Base-by-base conservation (phyloP, 2,329 filamentous ascomycete species). In the Cercospora sesami region DNA sequence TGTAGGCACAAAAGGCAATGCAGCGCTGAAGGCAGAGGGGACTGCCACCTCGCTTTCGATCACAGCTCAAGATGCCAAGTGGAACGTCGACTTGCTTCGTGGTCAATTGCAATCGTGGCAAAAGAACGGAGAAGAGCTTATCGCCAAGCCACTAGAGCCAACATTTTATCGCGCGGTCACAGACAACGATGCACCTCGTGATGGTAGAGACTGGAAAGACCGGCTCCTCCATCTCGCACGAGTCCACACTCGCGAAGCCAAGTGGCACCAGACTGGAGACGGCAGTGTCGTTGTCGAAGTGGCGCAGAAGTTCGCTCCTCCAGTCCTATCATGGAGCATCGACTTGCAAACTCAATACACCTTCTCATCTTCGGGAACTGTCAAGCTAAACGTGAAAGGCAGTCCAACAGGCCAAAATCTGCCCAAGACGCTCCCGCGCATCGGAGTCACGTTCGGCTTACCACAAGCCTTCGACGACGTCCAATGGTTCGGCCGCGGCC, bases 91-190 rank as follows among this genome's bases (percentile, higher is more conserved):
- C 42, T 57, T 74, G 8, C 68, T 70, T 3, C 64, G 59, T 12
- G 75, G 75, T 12, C 55, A 57, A 5, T 64, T 76, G n/a, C 51
- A 21, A 7, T 72, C 70, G 5, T 76, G 75, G 75, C 67, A 69
- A 55, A 75, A 75, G 60, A n/a, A 64, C 14, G 70, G 70, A 59
- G 68, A 65, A 16, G 59, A 74, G 18, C 2, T 75, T 14, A 66
- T 75, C 33, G 18, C 71, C 1, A 64, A 72, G 31, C 66, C 72
- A 4, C 33, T 75, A 3, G 64, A 71, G 30, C 71, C 73, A 5
- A 71, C 62, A 5, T 86, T 91, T 78, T 90, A 87, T 84, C 86
- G 89, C 4, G 86, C 89, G 0, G 83, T 85, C 14, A 91, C 88
- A 0, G 87, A 91, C 76, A 91, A 91, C 72, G 89, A 91, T 73